Conservation (phyloP, 306 rosid genomes). For the Malus domestica region ASM211411v1 NC_041802.1:3785001-3785500, state of each 20-base stretch:
- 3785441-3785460: slow-evolving; percentile 30
- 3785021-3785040: slow-evolving; percentile 11
- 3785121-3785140: not conserved
- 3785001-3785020: slow-evolving; percentile 24
- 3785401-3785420: slow-evolving; percentile 62
- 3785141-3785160: not conserved
- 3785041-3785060: not conserved
- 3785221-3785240: slow-evolving; percentile 73
- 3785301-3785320: slow-evolving; percentile 74
- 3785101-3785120: not conserved
- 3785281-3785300: slow-evolving; percentile 35
- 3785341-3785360: slow-evolving; percentile 83
- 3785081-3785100: not conserved
- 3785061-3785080: not conserved
- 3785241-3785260: slow-evolving; percentile 79
- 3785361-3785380: slow-evolving; percentile 70
- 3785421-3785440: slow-evolving; percentile 76
- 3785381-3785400: slow-evolving; percentile 83
- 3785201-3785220: slow-evolving; percentile 76
- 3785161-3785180: slow-evolving; percentile 60
- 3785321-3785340: slow-evolving; percentile 22
- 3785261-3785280: slow-evolving; percentile 83
- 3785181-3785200: slow-evolving; percentile 67
- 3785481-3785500: slow-evolving; percentile 18
- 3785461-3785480: slow-evolving; percentile 43